Evolutionary conservation across 1,284 basidiomycete genomes (phyloP).

Genomic region (Heliocybe sulcata): DNA sequence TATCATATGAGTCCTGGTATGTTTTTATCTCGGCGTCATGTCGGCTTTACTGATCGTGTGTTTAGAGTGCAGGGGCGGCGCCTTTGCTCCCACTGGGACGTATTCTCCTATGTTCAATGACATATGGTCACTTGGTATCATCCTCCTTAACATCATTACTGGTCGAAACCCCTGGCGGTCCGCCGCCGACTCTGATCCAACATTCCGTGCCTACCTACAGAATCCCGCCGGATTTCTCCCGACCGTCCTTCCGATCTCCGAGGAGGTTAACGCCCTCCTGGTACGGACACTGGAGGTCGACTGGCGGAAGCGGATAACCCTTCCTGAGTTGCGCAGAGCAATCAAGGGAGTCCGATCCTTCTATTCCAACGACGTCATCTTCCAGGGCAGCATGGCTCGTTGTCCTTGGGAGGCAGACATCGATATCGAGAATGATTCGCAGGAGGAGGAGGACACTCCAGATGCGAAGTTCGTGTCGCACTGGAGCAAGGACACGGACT

Average conservation of each 20-base stretch:
- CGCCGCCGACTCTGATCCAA: conserved; percentile 73
- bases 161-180: conserved; percentile 98
- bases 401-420: conserved; percentile 74
- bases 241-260: conserved; percentile 68
- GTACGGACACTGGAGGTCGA: conserved; percentile 67
- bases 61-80: conserved; percentile 87
- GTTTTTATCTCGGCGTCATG: conserved; percentile 18
- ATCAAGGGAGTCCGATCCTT: conserved; percentile 63
- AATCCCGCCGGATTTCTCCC: conserved; percentile 61
- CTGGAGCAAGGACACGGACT: conserved; percentile 63
- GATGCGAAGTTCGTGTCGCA: conserved; percentile 20
- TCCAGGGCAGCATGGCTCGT: conserved; percentile 78
- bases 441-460: conserved; percentile 14
- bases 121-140: conserved; percentile 96
- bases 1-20: conserved; percentile 95
- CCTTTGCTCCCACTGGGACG: conserved; percentile 57
- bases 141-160: conserved; percentile 92
- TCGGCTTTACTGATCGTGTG: conserved; percentile 8
- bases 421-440: conserved; percentile 46
- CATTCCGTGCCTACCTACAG: conserved; percentile 69
- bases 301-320: conserved; percentile 60
- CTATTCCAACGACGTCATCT: conserved; percentile 68
- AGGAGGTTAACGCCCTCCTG: conserved; percentile 62
- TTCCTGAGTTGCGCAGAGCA: conserved; percentile 65
- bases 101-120: conserved; percentile 91